These are phyloP conservation scores for Scopulariopsis brevicaulis DNA, from an alignment of 2,329 filamentous ascomycete species.

Conservation along the genomic window DNA sequence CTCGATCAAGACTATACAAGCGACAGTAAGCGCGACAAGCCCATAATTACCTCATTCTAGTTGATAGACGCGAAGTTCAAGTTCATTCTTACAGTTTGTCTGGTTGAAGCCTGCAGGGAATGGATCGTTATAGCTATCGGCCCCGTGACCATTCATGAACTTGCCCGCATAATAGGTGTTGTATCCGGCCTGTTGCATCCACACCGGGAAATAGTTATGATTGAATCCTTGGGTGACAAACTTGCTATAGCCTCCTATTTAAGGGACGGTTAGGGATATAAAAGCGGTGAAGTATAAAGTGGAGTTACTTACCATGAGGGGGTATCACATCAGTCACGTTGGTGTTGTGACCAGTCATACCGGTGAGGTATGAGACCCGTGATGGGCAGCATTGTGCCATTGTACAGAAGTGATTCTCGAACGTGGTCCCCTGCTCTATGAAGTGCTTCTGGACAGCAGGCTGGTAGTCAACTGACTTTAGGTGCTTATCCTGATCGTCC, in stretches of 20 bases:
- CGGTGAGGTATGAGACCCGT: constrained; percentile 51
- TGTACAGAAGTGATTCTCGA: constrained; percentile 44
- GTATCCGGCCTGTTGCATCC: constrained; percentile 59
- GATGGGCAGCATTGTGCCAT: constrained; percentile 46
- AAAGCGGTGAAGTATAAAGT: constrained; percentile 26
- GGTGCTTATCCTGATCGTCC: constrained; percentile 48
- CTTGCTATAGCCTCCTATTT: constrained; percentile 44
- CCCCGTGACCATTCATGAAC: constrained; percentile 53
- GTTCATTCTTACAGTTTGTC: constrained; percentile 23
- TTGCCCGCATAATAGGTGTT: constrained; percentile 67
- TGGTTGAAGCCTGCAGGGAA: constrained; percentile 46
- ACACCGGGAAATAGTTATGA: constrained; percentile 56
- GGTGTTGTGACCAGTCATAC: constrained; percentile 57
- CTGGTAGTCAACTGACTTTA: constrained; percentile 44
- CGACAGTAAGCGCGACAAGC: too few relatives aligned
- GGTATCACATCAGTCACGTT: constrained; percentile 50
- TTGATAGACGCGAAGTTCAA: too few relatives aligned
- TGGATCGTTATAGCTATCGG: constrained; percentile 49
- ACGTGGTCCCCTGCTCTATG: constrained; percentile 38
- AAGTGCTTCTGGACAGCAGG: constrained; percentile 38
- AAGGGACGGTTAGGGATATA: constrained; percentile 5
- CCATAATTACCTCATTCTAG: too few relatives aligned
- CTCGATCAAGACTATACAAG: constrained; percentile 15
- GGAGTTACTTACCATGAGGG: constrained; percentile 30
- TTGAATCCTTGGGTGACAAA: constrained; percentile 55